These are phyloP conservation scores for Monoraphidium neglectum DNA, from an alignment of 139 green algal species.

Conservation along the genomic window DNA sequence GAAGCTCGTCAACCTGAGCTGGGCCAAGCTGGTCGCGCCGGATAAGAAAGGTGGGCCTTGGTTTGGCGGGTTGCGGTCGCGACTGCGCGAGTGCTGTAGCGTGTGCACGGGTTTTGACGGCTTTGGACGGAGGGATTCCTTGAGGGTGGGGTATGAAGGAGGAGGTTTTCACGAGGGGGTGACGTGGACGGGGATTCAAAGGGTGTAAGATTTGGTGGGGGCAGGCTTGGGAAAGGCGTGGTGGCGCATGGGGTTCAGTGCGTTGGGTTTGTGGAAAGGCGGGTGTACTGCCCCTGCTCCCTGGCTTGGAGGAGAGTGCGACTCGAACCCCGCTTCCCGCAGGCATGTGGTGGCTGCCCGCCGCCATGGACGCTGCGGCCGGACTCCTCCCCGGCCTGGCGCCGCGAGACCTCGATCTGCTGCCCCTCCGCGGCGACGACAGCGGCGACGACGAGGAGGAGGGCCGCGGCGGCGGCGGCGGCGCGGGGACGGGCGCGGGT, in stretches of 20 bases:
- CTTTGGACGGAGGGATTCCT: too few relatives aligned
- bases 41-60: slow-evolving; percentile 63
- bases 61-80: not conserved
- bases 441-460: slow-evolving; percentile 7
- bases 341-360: slow-evolving; percentile 32
- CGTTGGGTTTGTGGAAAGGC: too few relatives aligned
- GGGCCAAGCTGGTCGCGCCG: slow-evolving; percentile 61
- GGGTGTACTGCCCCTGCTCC: not conserved
- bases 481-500: slow-evolving; percentile 7
- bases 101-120: too few relatives aligned
- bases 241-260: too few relatives aligned
- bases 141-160: too few relatives aligned
- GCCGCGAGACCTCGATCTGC: slow-evolving; percentile 67
- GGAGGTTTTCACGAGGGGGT: too few relatives aligned
- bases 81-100: too few relatives aligned
- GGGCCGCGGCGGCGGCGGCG: slow-evolving; percentile 5
- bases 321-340: not conserved
- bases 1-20: slow-evolving; percentile 64
- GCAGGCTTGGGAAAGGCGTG: too few relatives aligned
- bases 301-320: too few relatives aligned
- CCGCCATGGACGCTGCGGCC: slow-evolving; percentile 21
- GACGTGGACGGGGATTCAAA: too few relatives aligned
- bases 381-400: slow-evolving; percentile 10
- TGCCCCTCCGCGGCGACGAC: slow-evolving; percentile 34
- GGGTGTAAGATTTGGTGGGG: too few relatives aligned